These are phyloP conservation scores for Grosmannia serpens DNA, from an alignment of 2,329 filamentous ascomycete genomes.

Conservation along the genomic window DNA sequence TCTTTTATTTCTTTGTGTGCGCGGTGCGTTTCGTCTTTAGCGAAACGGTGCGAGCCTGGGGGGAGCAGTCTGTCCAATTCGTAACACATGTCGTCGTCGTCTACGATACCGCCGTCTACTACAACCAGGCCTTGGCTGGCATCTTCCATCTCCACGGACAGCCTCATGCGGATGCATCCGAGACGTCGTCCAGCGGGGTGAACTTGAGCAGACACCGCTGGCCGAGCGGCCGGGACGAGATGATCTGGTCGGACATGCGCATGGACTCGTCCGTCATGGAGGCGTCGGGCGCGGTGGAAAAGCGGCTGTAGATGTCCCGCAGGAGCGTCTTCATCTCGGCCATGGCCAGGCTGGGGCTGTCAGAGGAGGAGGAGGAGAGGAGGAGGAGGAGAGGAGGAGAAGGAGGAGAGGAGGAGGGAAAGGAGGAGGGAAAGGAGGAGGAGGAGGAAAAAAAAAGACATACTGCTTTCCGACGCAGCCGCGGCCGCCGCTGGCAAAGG, in stretches of 20 bases:
- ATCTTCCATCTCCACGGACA: no score
- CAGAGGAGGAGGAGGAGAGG: neutral
- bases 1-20: neutral
- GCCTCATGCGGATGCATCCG: neutral
- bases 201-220: constrained; percentile 47
- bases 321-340: constrained; percentile 58
- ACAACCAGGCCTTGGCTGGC: no score
- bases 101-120: no score
- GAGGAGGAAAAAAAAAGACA: constrained; percentile 21
- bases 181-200: constrained; percentile 16
- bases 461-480: constrained; percentile 59
- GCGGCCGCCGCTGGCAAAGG: constrained; percentile 53
- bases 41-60: no score
- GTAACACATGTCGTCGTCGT: no score
- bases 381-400: no score
- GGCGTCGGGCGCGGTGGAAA: constrained; percentile 40
- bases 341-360: constrained; percentile 39
- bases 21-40: no score
- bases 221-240: constrained; percentile 50
- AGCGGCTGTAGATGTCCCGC: constrained; percentile 49
- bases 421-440: neutral
- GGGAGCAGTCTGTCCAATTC: no score
- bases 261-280: constrained; percentile 45
- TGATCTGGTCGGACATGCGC: constrained; percentile 56
- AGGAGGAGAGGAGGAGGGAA: neutral